Conservation (phyloP, 2,329 filamentous ascomycete genomes). For the Whalleya microplaca region DNA sequence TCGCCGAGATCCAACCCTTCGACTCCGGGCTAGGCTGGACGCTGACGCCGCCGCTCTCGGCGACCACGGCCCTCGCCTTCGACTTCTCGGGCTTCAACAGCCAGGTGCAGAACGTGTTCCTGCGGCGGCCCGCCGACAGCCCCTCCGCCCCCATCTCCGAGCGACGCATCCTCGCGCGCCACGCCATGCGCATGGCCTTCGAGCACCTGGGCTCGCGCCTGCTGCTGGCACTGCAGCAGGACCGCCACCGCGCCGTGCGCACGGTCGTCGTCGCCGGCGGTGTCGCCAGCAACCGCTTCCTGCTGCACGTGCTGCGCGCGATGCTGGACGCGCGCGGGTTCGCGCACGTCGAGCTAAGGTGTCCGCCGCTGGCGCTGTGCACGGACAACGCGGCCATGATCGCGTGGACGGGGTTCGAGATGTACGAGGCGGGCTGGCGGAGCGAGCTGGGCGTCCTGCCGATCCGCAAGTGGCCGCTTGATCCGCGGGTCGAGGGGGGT, state of each 20-base stretch:
- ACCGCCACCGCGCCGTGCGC: slow-evolving; percentile 39
- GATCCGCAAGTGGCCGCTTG: slow-evolving; percentile 75
- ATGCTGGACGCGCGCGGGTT: slow-evolving; percentile 70
- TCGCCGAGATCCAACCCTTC: slow-evolving; percentile 57
- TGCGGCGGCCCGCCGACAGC: slow-evolving; percentile 42
- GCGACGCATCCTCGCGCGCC: slow-evolving; percentile 69
- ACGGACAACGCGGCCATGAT: slow-evolving; percentile 99
- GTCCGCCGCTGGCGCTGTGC: slow-evolving; percentile 78
- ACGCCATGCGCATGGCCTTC: slow-evolving; percentile 80
- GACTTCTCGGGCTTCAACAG: slow-evolving; percentile 76
- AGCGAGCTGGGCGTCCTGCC: slow-evolving; percentile 64
- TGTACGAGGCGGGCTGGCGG: slow-evolving; percentile 79
- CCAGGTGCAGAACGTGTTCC: slow-evolving; percentile 60
- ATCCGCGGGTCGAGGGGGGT: slow-evolving; percentile 60
- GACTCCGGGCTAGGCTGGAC: slow-evolving; percentile 59
- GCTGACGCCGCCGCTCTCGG: slow-evolving; percentile 68
- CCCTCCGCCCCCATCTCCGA: slow-evolving; percentile 59
- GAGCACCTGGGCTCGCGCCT: slow-evolving; percentile 83
- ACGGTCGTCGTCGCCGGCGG: slow-evolving; percentile 86
- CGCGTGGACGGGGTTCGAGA: slow-evolving; percentile 89
- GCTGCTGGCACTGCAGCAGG: slow-evolving; percentile 63
- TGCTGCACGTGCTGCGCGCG: slow-evolving; percentile 66
- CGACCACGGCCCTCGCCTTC: slow-evolving; percentile 62
- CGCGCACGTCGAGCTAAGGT: slow-evolving; percentile 62
- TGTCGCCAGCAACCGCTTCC: slow-evolving; percentile 82